Percentiles rank a stretch among this genome's conserved stretches.
Evolutionary conservation across 1,284 basidiomycete genomes (phyloP).

Genomic region (Microbotryum scabiosae): DNA sequence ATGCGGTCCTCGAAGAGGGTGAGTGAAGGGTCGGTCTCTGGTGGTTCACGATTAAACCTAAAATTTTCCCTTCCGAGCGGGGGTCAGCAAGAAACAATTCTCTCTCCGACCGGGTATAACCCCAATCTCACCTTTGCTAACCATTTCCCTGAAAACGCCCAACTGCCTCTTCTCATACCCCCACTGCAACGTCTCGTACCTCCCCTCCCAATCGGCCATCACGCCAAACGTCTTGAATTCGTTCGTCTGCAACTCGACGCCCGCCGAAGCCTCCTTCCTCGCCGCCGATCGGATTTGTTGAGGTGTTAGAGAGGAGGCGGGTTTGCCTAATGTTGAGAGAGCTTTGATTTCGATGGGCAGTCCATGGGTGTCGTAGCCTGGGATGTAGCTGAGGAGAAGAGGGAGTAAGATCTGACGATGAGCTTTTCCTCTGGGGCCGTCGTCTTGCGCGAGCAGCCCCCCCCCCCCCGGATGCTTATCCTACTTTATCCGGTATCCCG

Average conservation of each 20-base stretch:
- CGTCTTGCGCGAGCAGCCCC: too few species aligned
- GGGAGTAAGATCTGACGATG: neutral
- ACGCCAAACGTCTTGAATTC: slow-evolving; percentile 79
- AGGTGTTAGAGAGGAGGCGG: slow-evolving; percentile 52
- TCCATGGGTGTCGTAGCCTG: slow-evolving; percentile 98
- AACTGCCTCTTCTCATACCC: slow-evolving; percentile 83
- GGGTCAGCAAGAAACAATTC: neutral
- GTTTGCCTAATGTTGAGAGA: slow-evolving; percentile 48
- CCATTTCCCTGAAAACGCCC: slow-evolving; percentile 78
- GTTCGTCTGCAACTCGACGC: slow-evolving; percentile 65
- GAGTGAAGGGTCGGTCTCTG: slow-evolving; percentile 92
- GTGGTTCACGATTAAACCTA: slow-evolving; percentile 74
- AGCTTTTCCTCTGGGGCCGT: too few species aligned
- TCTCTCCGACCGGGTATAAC: neutral
- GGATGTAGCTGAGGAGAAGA: slow-evolving; percentile 60
- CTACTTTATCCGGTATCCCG: slow-evolving; percentile 72
- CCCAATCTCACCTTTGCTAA: slow-evolving; percentile 56
- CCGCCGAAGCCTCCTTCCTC: slow-evolving; percentile 60
- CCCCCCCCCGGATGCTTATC: neutral
- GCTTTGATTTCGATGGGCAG: slow-evolving; percentile 94
- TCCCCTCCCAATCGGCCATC: slow-evolving; percentile 84
- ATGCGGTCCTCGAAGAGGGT: slow-evolving; percentile 83
- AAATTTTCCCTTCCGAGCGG: neutral
- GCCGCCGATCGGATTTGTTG: slow-evolving; percentile 64
- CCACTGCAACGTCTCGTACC: slow-evolving; percentile 62